Conservation (phyloP, 768 basidiomycete genomes). For the Harrya chromipes region DNA sequence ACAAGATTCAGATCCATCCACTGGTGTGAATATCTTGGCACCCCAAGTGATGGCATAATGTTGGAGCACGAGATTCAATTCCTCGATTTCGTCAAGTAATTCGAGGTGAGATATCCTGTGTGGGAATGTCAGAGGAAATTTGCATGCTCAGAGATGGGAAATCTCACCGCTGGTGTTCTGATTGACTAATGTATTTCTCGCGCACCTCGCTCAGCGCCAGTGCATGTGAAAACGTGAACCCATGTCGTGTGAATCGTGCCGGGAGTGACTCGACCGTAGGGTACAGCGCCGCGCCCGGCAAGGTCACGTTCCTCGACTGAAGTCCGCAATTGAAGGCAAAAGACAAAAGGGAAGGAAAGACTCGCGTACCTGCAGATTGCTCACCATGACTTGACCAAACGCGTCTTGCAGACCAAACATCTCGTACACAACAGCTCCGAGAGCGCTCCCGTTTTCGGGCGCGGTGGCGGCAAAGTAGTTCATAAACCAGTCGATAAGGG, state of each 20-base stretch:
- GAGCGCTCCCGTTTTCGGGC: constrained; percentile 7
- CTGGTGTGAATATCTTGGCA: constrained; percentile 5
- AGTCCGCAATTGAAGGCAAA: background rate
- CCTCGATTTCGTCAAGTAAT: constrained; percentile 91
- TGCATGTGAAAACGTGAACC: constrained; percentile 54
- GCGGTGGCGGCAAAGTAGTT: constrained; percentile 38
- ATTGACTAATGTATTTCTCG: constrained; percentile 39
- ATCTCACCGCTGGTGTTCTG: constrained; percentile 58
- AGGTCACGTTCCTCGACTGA: constrained; percentile 65
- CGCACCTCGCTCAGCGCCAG: constrained; percentile 72
- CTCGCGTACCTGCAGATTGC: constrained; percentile 67
- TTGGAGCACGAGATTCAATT: constrained; percentile 82
- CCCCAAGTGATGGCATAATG: constrained; percentile 90
- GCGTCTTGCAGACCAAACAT: constrained; percentile 87
- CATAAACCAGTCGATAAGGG: constrained; percentile 70
- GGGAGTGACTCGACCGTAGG: constrained; percentile 52
- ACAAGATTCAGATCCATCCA: background rate
- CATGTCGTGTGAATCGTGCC: constrained; percentile 53
- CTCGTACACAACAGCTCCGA: constrained; percentile 78
- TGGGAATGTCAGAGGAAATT: background rate
- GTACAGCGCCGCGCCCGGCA: constrained; percentile 73
- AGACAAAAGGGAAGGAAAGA: background rate
- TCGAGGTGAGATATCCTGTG: constrained; percentile 76
- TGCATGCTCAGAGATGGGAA: background rate
- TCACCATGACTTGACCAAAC: constrained; percentile 92